These are phyloP conservation scores for Candida insectorum DNA, from an alignment of 805 yeast genomes.

Conservation along the genomic window DNA sequence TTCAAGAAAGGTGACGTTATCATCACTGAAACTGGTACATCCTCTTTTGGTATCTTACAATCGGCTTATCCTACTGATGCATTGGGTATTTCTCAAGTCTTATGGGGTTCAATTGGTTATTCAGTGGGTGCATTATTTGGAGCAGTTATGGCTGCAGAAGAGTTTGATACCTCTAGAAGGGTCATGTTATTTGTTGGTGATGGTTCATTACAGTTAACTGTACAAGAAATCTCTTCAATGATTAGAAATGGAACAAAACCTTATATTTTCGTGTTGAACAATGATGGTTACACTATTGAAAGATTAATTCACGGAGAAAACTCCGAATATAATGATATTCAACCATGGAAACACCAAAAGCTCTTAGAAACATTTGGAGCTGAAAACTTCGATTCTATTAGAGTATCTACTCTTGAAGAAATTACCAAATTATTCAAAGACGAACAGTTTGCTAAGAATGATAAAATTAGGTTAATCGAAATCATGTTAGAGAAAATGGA, in stretches of 20 bases:
- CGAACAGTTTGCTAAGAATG: slow-evolving; percentile 24
- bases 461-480: slow-evolving; percentile 33
- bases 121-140: slow-evolving; percentile 34
- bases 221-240: slow-evolving; percentile 40
- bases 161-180: slow-evolving; percentile 28
- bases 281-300: slow-evolving; percentile 40
- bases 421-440: slow-evolving; percentile 23
- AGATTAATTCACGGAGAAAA: slow-evolving; percentile 37
- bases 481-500: slow-evolving; percentile 35
- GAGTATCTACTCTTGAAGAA: slow-evolving; percentile 24
- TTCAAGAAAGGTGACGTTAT: slow-evolving; percentile 30
- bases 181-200: slow-evolving; percentile 41
- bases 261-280: slow-evolving; percentile 37
- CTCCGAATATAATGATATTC: slow-evolving; percentile 36
- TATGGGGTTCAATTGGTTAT: slow-evolving; percentile 36
- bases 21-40: slow-evolving; percentile 34
- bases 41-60: slow-evolving; percentile 34
- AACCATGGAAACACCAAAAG: slow-evolving; percentile 35
- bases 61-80: slow-evolving; percentile 26
- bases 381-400: slow-evolving; percentile 23
- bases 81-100: slow-evolving; percentile 31
- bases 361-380: slow-evolving; percentile 31
- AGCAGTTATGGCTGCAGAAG: slow-evolving; percentile 33
- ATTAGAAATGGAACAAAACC: slow-evolving; percentile 31
- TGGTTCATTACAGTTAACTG: slow-evolving; percentile 40